Conservation (phyloP, 2,329 filamentous ascomycete species). For the Hyphodiscus sp. region DNA sequence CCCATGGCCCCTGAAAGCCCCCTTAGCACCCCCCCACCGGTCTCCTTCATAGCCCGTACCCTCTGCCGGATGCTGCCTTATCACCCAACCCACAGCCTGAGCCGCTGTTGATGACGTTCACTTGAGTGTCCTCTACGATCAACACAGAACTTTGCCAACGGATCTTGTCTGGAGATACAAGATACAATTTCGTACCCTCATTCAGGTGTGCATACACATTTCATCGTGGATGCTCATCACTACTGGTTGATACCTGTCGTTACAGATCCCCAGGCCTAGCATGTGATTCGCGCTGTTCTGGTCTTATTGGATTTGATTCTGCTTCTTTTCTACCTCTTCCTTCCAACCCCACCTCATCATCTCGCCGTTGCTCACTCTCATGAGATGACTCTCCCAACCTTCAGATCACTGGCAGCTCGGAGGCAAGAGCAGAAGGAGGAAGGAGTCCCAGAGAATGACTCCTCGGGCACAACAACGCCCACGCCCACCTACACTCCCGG, state of each 20-base stretch:
- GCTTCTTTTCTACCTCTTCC: no score
- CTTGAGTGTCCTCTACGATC: background rate
- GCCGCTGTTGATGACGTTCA: background rate
- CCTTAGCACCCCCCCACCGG: no score
- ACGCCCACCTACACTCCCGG: constrained; percentile 16
- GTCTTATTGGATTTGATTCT: no score
- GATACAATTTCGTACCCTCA: no score
- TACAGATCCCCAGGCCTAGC: no score
- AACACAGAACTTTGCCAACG: background rate
- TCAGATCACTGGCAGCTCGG: constrained; percentile 21
- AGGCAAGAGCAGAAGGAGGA: constrained; percentile 11
- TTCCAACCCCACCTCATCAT: background rate
- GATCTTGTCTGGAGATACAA: no score
- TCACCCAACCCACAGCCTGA: background rate
- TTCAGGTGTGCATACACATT: no score
- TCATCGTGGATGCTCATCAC: no score
- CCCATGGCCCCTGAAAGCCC: background rate
- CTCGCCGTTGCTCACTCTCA: background rate
- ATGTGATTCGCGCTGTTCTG: no score
- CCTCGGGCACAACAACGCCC: constrained; percentile 21
- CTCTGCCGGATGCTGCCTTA: no score
- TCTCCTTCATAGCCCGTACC: no score
- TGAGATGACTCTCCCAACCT: constrained; percentile 27
- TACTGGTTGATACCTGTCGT: no score
- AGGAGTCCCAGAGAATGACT: constrained; percentile 1